These are phyloP conservation scores for Metarhizium album DNA, from an alignment of 2,329 filamentous ascomycete genomes.

Conservation along the genomic window DNA sequence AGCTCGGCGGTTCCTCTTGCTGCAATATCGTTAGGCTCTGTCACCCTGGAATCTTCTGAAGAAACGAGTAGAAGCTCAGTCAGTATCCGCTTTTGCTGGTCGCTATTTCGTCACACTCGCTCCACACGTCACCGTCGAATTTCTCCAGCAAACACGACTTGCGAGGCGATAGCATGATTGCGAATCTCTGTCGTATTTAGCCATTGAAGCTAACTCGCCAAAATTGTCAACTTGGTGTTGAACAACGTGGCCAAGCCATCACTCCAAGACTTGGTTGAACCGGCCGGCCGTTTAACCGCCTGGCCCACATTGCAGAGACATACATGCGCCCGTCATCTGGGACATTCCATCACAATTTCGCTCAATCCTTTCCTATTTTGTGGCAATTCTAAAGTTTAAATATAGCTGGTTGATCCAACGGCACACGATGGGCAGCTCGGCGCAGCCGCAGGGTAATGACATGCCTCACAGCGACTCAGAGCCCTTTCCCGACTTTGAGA, in stretches of 20 bases:
- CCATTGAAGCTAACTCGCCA: too few species aligned
- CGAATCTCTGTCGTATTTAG: too few species aligned
- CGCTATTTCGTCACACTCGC: too few species aligned
- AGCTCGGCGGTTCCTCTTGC: not conserved
- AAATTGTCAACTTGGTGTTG: too few species aligned
- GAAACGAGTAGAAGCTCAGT: too few species aligned
- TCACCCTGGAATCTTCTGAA: too few species aligned
- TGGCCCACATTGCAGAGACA: not conserved
- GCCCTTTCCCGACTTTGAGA: slow-evolving; percentile 2
- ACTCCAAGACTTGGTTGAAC: too few species aligned
- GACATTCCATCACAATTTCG: not conserved
- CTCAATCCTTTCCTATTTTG: not conserved
- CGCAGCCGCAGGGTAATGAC: not conserved
- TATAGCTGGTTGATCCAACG: not conserved
- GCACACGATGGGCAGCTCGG: slow-evolving; percentile 6
- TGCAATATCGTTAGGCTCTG: not conserved
- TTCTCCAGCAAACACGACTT: too few species aligned
- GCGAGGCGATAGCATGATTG: too few species aligned
- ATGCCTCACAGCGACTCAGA: not conserved
- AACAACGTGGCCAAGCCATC: too few species aligned
- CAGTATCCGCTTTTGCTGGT: not conserved
- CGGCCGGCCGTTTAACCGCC: too few species aligned
- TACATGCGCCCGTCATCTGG: not conserved
- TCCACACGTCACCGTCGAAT: too few species aligned
- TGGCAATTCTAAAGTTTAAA: not conserved